Evolutionary conservation across 179 eudicot genomes (phyloP).

Genomic region (Dionaea muscipula): DNA sequence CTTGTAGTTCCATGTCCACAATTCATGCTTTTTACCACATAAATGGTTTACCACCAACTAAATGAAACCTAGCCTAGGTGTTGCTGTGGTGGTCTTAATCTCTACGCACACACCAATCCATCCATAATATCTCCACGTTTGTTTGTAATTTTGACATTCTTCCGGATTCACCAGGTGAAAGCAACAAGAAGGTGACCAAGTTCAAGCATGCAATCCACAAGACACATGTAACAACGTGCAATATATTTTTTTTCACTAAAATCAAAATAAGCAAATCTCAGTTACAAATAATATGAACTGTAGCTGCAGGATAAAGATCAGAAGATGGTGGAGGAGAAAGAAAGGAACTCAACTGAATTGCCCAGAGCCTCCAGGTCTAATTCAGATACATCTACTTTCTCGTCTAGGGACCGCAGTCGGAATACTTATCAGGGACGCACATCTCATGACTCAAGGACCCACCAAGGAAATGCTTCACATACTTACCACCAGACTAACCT

Average conservation of each 20-base stretch:
- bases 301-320: constrained; percentile 20
- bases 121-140: too few species aligned
- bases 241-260: not conserved
- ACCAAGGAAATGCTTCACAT: constrained; percentile 8
- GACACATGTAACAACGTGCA: constrained; percentile 21
- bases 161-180: constrained; percentile 18
- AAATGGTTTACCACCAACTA: too few species aligned
- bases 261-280: not conserved
- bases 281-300: not conserved
- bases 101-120: too few species aligned
- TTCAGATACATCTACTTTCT: constrained; percentile 13
- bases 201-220: constrained; percentile 11
- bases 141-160: too few species aligned
- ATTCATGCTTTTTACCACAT: too few species aligned
- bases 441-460: not conserved
- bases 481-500: constrained; percentile 6
- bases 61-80: too few species aligned
- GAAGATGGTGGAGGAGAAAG: constrained; percentile 10
- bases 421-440: constrained; percentile 3
- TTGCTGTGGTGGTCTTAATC: too few species aligned
- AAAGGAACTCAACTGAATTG: constrained; percentile 14
- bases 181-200: constrained; percentile 8
- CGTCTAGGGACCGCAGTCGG: constrained; percentile 13
- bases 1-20: too few species aligned
- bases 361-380: constrained; percentile 21